Base-by-base conservation (phyloP, 2,329 filamentous ascomycete genomes). In the Ceratocystis colombiana region DNA sequence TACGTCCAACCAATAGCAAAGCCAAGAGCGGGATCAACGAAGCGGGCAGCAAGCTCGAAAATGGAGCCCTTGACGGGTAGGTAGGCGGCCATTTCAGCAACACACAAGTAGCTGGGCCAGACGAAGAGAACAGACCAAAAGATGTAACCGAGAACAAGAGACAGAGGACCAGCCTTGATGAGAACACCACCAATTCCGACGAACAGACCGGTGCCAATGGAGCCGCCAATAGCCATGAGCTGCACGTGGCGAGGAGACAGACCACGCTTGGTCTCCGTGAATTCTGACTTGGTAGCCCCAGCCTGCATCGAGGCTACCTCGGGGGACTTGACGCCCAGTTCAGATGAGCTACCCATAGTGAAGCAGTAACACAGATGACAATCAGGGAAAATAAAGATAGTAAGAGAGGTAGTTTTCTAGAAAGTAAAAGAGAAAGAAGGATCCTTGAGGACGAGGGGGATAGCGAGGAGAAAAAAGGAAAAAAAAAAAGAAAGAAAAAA, bases 41-140 rank as follows among this genome's bases (percentile, higher is more conserved):
- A 84, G 20, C 82, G 78, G 17, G 75, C 76, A 66, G 79, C 80
- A 62, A 82, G 78, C 69, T 83, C 80, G 50, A 82, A 82, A 55
- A 84, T 80, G 17, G 80, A 79, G 57, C 80, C 78, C 44, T 80
- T 76, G 63, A 84, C 74, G 2, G 82, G 82, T 28, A 84, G 75
- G 68, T 81, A 83, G 5, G 81, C 78, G 64, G 78, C 79, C 79
- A 85, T 83, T 73, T 85, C 83, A 64, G 80, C 82, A 44, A 84
- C 76, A 69, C 74, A 77, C 68, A 79, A 70, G 73, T 78, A 70
- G 53, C 70, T 70, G 12, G 77, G 77, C 77, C 76, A 79, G 70
- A 78, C 74, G 72, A 76, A 79, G 69, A 75, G 73, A 48, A 77
- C 66, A 61, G 77, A 77, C 77, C 76, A 79, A 71, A 78, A 74